phyloP scores from a whole-genome alignment of 2,329 filamentous ascomycete species.

The Fusarium setosum region DNA sequence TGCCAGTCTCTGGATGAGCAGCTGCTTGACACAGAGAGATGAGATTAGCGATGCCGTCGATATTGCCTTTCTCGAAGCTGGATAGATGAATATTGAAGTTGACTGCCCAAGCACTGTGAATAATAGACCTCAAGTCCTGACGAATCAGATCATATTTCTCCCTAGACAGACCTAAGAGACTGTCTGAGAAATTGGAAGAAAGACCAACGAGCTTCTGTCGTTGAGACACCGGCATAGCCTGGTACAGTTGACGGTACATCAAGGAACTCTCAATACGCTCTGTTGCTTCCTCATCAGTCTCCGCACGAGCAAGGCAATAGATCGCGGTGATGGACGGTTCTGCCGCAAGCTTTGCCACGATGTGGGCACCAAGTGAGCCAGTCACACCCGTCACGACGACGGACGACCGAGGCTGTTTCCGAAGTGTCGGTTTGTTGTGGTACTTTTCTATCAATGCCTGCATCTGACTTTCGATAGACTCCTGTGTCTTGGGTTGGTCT shows the following conservation, averaged over 20 bases:
- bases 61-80: conserved; percentile 60
- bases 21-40: conserved; percentile 51
- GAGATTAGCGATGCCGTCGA: conserved; percentile 58
- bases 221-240: conserved; percentile 27
- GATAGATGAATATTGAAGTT: conserved; percentile 66
- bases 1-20: neutral
- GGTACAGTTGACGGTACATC: neutral
- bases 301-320: conserved; percentile 46
- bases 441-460: conserved; percentile 38
- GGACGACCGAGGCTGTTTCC: neutral
- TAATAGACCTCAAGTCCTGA: conserved; percentile 52
- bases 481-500: conserved; percentile 37
- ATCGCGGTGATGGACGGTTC: conserved; percentile 65
- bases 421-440: neutral
- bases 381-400: conserved; percentile 66
- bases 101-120: conserved; percentile 66
- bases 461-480: conserved; percentile 45
- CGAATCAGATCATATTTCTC: conserved; percentile 47
- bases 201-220: conserved; percentile 28
- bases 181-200: conserved; percentile 18
- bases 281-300: neutral
- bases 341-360: conserved; percentile 66
- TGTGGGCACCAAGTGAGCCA: conserved; percentile 68
- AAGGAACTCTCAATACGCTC: neutral
- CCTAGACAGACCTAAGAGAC: neutral